phyloP scores from a whole-genome alignment of 1,284 basidiomycete species.

The Austroboletus olivaceoglutinosus region DNA sequence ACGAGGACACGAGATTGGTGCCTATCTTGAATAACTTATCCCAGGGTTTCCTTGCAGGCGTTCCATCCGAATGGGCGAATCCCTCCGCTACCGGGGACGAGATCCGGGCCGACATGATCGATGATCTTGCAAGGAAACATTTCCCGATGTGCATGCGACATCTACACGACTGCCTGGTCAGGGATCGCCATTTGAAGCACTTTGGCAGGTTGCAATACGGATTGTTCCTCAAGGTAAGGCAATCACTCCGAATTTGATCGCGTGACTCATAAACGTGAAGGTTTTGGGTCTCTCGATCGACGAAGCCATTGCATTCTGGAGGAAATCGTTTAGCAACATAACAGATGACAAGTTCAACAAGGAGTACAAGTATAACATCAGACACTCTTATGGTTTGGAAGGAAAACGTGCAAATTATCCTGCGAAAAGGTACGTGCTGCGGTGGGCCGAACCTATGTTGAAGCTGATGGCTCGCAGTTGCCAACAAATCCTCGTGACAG shows the following conservation, averaged over 20 bases:
- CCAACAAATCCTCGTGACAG: conserved; percentile 80
- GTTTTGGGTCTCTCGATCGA: conserved; percentile 93
- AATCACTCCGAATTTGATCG: neutral
- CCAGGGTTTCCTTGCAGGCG: conserved; percentile 90
- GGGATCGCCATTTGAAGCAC: conserved; percentile 90
- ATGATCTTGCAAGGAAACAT: conserved; percentile 83
- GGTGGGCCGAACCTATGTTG: neutral
- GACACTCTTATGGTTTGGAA: conserved; percentile 94
- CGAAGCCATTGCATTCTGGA: conserved; percentile 94
- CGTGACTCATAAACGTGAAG: conserved; percentile 40
- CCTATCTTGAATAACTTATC: conserved; percentile 94
- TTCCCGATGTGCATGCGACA: conserved; percentile 97
- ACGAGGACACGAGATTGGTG: conserved; percentile 91
- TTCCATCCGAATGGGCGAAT: conserved; percentile 77
- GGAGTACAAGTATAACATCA: conserved; percentile 96
- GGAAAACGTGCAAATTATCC: conserved; percentile 94
- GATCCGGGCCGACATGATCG: conserved; percentile 93
- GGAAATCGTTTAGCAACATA: conserved; percentile 77
- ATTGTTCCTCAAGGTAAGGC: conserved; percentile 86
- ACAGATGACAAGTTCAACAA: conserved; percentile 98
- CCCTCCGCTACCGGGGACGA: conserved; percentile 57
- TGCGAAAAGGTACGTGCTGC: conserved; percentile 71
- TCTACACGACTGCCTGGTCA: conserved; percentile 76
- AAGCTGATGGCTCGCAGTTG: conserved; percentile 57
- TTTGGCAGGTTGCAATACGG: conserved; percentile 91